These are phyloP conservation scores for Vitis cinerea DNA, from an alignment of 164 flowering plant genomes.

Conservation along the genomic window DNA sequence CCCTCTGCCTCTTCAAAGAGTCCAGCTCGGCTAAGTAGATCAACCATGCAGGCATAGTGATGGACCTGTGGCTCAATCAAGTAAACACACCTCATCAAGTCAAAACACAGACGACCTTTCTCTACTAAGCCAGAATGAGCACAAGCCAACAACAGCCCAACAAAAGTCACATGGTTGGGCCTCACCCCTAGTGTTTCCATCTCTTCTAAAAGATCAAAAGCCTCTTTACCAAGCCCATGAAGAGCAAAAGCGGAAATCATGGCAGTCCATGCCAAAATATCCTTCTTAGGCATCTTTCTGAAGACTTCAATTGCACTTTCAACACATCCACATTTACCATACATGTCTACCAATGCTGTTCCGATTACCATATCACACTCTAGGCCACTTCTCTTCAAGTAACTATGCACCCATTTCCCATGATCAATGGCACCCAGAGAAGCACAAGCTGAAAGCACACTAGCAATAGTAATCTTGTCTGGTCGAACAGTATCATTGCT, in stretches of 20 bases:
- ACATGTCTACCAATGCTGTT: slow-evolving; percentile 80
- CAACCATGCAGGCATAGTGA: slow-evolving; percentile 85
- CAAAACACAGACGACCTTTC: slow-evolving; percentile 56
- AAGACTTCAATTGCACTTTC: slow-evolving; percentile 54
- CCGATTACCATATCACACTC: slow-evolving; percentile 55
- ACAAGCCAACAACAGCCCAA: slow-evolving; percentile 70
- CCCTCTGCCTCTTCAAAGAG: slow-evolving; percentile 61
- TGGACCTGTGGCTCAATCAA: slow-evolving; percentile 52
- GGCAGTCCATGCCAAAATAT: slow-evolving; percentile 69
- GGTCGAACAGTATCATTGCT: slow-evolving; percentile 34
- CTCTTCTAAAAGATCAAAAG: slow-evolving; percentile 50
- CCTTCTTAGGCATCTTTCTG: slow-evolving; percentile 45
- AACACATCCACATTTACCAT: slow-evolving; percentile 73
- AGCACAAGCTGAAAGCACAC: slow-evolving; percentile 62
- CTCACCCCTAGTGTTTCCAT: slow-evolving; percentile 54
- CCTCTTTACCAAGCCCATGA: slow-evolving; percentile 58
- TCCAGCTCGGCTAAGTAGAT: slow-evolving; percentile 62
- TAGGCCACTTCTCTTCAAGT: slow-evolving; percentile 48
- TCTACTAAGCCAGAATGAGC: slow-evolving; percentile 78
- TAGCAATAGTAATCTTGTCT: slow-evolving; percentile 57
- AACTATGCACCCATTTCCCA: slow-evolving; percentile 69
- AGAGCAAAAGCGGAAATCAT: slow-evolving; percentile 71
- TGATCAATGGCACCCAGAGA: slow-evolving; percentile 56
- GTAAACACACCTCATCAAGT: slow-evolving; percentile 50
- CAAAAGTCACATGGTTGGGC: slow-evolving; percentile 76